A percentile compares a stretch with the other conserved stretches of the same genome.
Conservation (phyloP, 176 grass and related monocot species). For the Zizania latifolia region DNA sequence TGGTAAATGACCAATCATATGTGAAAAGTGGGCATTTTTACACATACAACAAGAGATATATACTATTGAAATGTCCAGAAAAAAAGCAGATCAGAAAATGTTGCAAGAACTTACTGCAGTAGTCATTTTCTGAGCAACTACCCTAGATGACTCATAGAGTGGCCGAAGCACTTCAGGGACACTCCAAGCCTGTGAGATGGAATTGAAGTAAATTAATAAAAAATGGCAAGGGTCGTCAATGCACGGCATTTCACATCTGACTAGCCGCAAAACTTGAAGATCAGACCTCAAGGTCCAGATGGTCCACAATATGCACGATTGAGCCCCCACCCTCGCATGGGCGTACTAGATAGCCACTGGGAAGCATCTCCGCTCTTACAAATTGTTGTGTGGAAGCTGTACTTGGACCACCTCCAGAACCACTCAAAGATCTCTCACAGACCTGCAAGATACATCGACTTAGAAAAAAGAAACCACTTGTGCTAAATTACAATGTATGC, state of each 20-base stretch:
- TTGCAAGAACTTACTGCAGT: slow-evolving; percentile 60
- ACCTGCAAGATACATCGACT: slow-evolving; percentile 45
- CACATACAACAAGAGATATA: background rate
- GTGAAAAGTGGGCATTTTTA: background rate
- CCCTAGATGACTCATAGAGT: slow-evolving; percentile 83
- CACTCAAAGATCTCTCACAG: slow-evolving; percentile 94
- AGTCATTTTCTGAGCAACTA: slow-evolving; percentile 99
- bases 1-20: background rate
- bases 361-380: slow-evolving; percentile 94
- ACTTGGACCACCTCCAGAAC: slow-evolving; percentile 68
- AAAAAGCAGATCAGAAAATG: slow-evolving; percentile 2
- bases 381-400: slow-evolving; percentile 73
- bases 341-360: slow-evolving; percentile 92
- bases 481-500: background rate
- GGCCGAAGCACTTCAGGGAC: slow-evolving; percentile 93
- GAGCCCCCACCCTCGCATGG: slow-evolving; percentile 83
- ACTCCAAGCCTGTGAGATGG: slow-evolving; percentile 67
- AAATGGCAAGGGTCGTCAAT: background rate
- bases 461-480: slow-evolving; percentile 12
- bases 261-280: background rate
- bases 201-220: slow-evolving; percentile 11
- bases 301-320: slow-evolving; percentile 96
- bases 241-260: background rate
- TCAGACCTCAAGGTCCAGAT: slow-evolving; percentile 88
- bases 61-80: background rate